Conservation (phyloP, 2,329 filamentous ascomycete species). For the Phialophora macrospora region DNA sequence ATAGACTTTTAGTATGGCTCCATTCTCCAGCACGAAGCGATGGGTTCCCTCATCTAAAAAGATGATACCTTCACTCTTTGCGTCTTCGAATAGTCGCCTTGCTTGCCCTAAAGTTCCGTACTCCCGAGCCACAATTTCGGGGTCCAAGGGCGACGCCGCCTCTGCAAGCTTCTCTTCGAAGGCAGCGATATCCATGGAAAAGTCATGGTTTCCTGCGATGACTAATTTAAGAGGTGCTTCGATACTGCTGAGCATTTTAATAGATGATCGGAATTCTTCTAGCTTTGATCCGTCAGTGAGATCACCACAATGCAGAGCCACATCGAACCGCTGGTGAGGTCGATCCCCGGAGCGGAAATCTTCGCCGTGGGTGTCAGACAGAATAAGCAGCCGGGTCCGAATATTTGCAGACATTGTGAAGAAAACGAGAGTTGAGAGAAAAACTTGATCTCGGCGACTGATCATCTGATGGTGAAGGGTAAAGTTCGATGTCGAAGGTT, state of each 20-base stretch:
- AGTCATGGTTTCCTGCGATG: constrained; percentile 63
- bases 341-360: constrained; percentile 35
- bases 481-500: no score
- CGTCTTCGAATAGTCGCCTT: constrained; percentile 48
- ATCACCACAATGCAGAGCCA: constrained; percentile 61
- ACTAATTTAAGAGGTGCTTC: constrained; percentile 58
- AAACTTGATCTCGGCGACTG: not conserved
- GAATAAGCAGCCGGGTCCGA: constrained; percentile 51
- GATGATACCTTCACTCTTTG: constrained; percentile 48
- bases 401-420: constrained; percentile 35
- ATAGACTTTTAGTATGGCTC: constrained; percentile 56
- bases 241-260: constrained; percentile 52
- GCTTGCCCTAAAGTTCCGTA: constrained; percentile 52
- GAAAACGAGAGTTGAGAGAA: not conserved
- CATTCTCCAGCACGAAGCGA: constrained; percentile 56
- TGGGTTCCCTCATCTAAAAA: constrained; percentile 60
- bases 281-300: constrained; percentile 53
- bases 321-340: constrained; percentile 50
- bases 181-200: constrained; percentile 46
- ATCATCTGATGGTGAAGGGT: not conserved
- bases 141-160: constrained; percentile 40
- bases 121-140: constrained; percentile 41
- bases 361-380: constrained; percentile 53
- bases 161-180: constrained; percentile 48
- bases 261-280: constrained; percentile 49